Evolutionary conservation across 176 grass and related monocot genomes (phyloP).

Genomic region (Eremochloa ophiuroides): DNA sequence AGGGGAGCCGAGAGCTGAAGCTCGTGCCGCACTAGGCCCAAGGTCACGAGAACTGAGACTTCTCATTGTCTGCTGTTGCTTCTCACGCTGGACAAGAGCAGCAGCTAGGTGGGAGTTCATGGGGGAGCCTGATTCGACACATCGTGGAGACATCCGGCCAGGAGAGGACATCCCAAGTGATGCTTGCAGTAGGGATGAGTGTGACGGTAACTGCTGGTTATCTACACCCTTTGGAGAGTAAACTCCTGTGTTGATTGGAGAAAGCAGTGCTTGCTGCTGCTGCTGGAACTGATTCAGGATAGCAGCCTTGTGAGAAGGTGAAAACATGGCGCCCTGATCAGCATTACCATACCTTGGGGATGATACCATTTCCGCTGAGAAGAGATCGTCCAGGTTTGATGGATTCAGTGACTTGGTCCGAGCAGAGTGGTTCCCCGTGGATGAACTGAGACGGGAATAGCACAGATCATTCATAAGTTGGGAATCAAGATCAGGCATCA

Average conservation of each 20-base stretch:
- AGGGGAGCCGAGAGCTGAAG: constrained; percentile 39
- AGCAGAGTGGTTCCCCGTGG: constrained; percentile 31
- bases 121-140: constrained; percentile 59
- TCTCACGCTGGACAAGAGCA: constrained; percentile 56
- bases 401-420: constrained; percentile 53
- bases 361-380: constrained; percentile 64
- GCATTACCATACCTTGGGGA: constrained; percentile 65
- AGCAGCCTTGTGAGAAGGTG: constrained; percentile 69
- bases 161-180: constrained; percentile 61
- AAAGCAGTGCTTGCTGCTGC: constrained; percentile 75
- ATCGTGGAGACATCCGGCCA: constrained; percentile 60
- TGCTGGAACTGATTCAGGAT: constrained; percentile 86
- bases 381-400: constrained; percentile 73
- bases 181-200: constrained; percentile 62
- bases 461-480: constrained; percentile 46
- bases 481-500: constrained; percentile 52
- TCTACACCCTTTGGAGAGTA: constrained; percentile 60
- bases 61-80: constrained; percentile 68
- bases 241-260: constrained; percentile 66
- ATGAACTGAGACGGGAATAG: constrained; percentile 50
- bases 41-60: constrained; percentile 83
- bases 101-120: constrained; percentile 63
- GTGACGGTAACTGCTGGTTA: constrained; percentile 55
- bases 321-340: constrained; percentile 64
- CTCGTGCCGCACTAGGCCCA: constrained; percentile 45